Base-by-base conservation (phyloP, 768 basidiomycete genomes). In the Mycena crocata region DNA sequence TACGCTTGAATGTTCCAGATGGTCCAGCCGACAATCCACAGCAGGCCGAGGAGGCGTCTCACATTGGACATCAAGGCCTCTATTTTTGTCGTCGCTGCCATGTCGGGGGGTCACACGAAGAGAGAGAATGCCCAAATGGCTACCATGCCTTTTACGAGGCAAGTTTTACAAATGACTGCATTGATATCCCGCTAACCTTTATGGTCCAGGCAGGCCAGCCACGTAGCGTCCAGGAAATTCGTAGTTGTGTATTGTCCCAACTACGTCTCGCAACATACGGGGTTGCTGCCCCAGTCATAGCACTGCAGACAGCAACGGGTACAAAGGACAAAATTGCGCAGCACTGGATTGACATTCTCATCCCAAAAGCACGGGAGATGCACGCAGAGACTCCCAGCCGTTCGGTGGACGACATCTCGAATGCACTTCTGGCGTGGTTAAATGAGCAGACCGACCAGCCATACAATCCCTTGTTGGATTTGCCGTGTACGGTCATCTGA, bases 61-160 rank as follows among this genome's bases (percentile, higher is more conserved):
- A 84, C 24, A 79, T 77, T 23, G 82, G 82, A 0, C 60, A 75
- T 0, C 71, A 76, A 7, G 79, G 76, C 2, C 84, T 83, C 32
- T 66, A 67, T 14, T 71, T 68, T 14, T 85, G 83, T 63, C 73
- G 79, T 0, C 76, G 73, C n/a, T 82, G 79, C 50, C 0, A 70
- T 17, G 72, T 70, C 6, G 80, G 82, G 3, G 78, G 80, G 3
- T 71, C 68, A 0, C 60, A 74, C 23, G 66, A 65, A 15, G 4
- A 69, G 10, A 81, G 76, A 26, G 71, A 75, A 35, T 68, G 71
- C 0, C 62, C 80, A 32, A 54, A 69, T 10, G 79, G 81, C 3
- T 82, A 75, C 71, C 72, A 76, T 54, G 31, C 62, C 2, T 57
- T 63, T 5, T 50, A 56, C 24, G 26, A 21, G 44, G 62, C 26